Evolutionary conservation across 1,284 basidiomycete species (phyloP).

Genomic region (Somion occarium): DNA sequence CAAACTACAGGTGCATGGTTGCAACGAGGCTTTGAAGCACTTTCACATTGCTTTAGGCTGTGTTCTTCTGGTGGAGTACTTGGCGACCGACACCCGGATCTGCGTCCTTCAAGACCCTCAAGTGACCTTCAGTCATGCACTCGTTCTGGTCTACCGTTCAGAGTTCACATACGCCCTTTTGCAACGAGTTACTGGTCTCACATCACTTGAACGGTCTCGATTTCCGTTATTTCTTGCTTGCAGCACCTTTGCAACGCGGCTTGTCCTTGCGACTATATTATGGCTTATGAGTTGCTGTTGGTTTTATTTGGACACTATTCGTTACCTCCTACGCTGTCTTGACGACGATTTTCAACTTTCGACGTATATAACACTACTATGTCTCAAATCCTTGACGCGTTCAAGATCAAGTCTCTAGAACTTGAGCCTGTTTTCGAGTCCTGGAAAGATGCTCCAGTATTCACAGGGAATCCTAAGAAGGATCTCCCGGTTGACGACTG

Average conservation of each 20-base stretch:
- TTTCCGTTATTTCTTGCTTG: neutral
- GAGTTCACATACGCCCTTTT: too few relatives aligned
- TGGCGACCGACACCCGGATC: constrained; percentile 2
- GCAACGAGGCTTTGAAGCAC: constrained; percentile 10
- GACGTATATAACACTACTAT: too few relatives aligned
- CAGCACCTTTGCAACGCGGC: neutral
- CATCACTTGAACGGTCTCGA: neutral
- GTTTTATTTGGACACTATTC: too few relatives aligned
- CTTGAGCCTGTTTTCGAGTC: constrained; percentile 57
- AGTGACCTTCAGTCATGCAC: neutral
- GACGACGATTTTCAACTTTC: neutral
- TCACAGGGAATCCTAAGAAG: constrained; percentile 61
- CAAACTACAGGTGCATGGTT: neutral
- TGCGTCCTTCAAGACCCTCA: neutral
- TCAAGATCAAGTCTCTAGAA: constrained; percentile 71
- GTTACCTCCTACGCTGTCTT: neutral
- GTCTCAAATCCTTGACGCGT: constrained; percentile 55
- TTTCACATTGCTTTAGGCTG: neutral
- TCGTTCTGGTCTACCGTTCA: too few relatives aligned
- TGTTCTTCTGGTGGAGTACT: neutral
- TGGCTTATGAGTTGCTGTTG: neutral
- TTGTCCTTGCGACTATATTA: neutral
- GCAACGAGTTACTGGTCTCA: neutral
- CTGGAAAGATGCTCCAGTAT: constrained; percentile 61
- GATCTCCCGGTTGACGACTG: constrained; percentile 65